Evolutionary conservation across 2,329 filamentous ascomycete genomes (phyloP).

Genomic region (Geosmithia flava): DNA sequence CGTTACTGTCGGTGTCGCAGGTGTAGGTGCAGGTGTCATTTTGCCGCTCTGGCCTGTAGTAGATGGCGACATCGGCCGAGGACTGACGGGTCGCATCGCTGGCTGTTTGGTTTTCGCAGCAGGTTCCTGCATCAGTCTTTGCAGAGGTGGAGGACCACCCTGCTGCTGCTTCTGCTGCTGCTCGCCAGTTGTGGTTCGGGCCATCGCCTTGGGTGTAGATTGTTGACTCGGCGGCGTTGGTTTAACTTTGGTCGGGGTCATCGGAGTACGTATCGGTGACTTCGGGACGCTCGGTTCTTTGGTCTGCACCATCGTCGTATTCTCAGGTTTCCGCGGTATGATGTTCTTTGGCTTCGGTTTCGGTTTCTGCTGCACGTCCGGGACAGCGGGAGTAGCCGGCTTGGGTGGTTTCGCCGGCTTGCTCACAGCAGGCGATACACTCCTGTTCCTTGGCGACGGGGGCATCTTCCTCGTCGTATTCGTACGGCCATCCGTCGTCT

Average conservation of each 20-base stretch:
- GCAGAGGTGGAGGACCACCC: neutral
- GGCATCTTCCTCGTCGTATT: neutral
- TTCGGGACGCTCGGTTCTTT: neutral
- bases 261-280: neutral
- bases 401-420: neutral
- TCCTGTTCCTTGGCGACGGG: too few relatives aligned
- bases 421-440: neutral
- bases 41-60: too few relatives aligned
- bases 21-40: neutral
- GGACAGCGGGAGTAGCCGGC: neutral
- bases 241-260: neutral
- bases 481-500: conserved; percentile 30
- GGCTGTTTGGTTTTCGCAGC: neutral
- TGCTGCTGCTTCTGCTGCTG: neutral
- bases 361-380: conserved; percentile 14
- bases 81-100: neutral
- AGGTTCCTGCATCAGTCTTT: neutral
- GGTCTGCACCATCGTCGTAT: neutral
- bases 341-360: conserved; percentile 6
- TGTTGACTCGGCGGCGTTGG: neutral
- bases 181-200: neutral
- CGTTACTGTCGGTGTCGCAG: conserved; percentile 3
- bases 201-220: neutral
- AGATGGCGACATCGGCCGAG: neutral
- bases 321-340: neutral